Conservation (phyloP, 805 yeast species). For the Dipodascus geniculatus region DNA sequence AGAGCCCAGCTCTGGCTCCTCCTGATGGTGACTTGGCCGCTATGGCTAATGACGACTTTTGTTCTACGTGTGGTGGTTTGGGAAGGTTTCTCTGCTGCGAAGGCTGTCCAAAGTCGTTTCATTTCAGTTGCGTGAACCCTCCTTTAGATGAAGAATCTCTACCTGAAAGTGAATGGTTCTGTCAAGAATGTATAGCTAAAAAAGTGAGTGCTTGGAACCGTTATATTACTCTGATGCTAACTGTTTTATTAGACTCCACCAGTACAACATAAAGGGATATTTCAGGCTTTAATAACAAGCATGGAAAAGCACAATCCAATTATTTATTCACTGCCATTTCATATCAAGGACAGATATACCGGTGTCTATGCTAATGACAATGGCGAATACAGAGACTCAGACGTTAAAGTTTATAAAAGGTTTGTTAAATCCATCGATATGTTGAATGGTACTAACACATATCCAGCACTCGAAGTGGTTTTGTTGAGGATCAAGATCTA, state of each 20-base stretch:
- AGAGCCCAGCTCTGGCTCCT: slow-evolving; percentile 22
- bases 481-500: slow-evolving; percentile 13
- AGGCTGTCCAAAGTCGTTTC: slow-evolving; percentile 84
- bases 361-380: slow-evolving; percentile 54
- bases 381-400: slow-evolving; percentile 59
- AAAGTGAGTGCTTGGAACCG: too few species aligned
- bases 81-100: slow-evolving; percentile 93
- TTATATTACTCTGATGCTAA: slow-evolving; percentile 5
- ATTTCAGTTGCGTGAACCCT: slow-evolving; percentile 83
- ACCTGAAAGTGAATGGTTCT: slow-evolving; percentile 87
- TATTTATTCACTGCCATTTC: slow-evolving; percentile 55
- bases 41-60: slow-evolving; percentile 69
- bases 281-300: slow-evolving; percentile 47
- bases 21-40: slow-evolving; percentile 4
- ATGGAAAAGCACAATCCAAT: slow-evolving; percentile 51
- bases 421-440: not conserved
- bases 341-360: slow-evolving; percentile 57
- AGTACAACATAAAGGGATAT: slow-evolving; percentile 29
- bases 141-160: slow-evolving; percentile 63
- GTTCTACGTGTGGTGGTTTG: slow-evolving; percentile 80
- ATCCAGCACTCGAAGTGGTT: slow-evolving; percentile 7
- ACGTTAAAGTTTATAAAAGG: slow-evolving; percentile 29
- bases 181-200: slow-evolving; percentile 58
- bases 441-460: not conserved
- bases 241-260: slow-evolving; percentile 24